These are phyloP conservation scores for Mycena filopes DNA, from an alignment of 768 basidiomycete species.

Conservation along the genomic window DNA sequence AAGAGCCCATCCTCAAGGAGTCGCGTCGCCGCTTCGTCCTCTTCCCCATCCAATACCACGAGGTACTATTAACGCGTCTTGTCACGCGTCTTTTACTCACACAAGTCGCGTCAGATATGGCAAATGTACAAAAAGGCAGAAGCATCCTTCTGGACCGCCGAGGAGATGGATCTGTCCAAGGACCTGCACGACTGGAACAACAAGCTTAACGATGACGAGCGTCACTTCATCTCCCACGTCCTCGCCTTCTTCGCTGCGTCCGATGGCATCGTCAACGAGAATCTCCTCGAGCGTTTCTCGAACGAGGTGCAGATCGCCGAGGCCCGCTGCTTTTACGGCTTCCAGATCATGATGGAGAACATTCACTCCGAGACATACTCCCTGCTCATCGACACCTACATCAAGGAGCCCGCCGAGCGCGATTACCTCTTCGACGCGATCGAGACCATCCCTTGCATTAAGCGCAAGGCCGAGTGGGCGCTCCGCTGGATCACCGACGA, in stretches of 20 bases:
- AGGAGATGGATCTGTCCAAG: constrained; percentile 79
- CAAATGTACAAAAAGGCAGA: constrained; percentile 76
- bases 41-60: constrained; percentile 82
- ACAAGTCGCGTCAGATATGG: constrained; percentile 66
- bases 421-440: constrained; percentile 78
- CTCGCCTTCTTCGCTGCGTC: constrained; percentile 87
- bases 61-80: constrained; percentile 67
- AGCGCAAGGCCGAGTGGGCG: constrained; percentile 82
- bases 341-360: constrained; percentile 91
- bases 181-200: constrained; percentile 78
- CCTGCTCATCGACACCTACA: constrained; percentile 82
- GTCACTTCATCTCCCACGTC: constrained; percentile 79
- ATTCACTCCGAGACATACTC: constrained; percentile 87
- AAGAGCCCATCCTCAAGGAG: constrained; percentile 74
- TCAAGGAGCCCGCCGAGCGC: constrained; percentile 70
- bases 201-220: constrained; percentile 74
- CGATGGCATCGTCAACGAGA: constrained; percentile 86
- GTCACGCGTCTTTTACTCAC: constrained; percentile 70
- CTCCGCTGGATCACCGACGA: constrained; percentile 78
- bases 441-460: constrained; percentile 79
- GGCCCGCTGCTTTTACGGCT: constrained; percentile 87
- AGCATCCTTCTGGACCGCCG: constrained; percentile 65
- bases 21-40: constrained; percentile 76
- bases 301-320: constrained; percentile 81
- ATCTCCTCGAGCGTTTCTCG: constrained; percentile 81